Evolutionary conservation across 495 filamentous ascomycete genomes (phyloP).

Genomic region (Aspergillus homomorphus): DNA sequence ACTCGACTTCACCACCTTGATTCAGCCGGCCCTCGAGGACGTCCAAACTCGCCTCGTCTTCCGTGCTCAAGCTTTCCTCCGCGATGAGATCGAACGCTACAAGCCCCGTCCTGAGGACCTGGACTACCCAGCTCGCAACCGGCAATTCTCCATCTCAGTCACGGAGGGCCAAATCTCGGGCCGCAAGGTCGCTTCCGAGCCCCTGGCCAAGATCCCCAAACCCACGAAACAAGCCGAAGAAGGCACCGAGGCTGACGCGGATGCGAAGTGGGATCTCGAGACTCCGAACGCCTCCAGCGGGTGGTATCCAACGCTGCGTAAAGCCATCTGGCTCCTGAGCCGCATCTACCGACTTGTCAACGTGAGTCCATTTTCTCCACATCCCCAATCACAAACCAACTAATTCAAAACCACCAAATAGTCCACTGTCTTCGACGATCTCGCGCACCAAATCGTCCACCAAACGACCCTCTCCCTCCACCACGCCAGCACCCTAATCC

Average conservation of each 20-base stretch:
- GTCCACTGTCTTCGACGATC: constrained; percentile 73
- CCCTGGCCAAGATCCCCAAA: constrained; percentile 49
- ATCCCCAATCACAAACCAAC: not conserved
- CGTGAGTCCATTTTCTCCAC: constrained; percentile 32
- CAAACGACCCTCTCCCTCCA: constrained; percentile 67
- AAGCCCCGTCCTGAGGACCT: constrained; percentile 66
- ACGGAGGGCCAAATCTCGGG: constrained; percentile 48
- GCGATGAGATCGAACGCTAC: constrained; percentile 68
- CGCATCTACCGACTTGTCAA: constrained; percentile 82
- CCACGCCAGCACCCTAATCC: constrained; percentile 30
- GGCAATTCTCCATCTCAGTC: constrained; percentile 44
- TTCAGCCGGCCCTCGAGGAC: constrained; percentile 68
- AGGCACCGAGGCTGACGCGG: constrained; percentile 45
- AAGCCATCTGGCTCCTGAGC: constrained; percentile 77
- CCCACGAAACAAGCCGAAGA: constrained; percentile 52
- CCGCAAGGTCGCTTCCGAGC: constrained; percentile 41
- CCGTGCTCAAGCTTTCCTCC: constrained; percentile 62
- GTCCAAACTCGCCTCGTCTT: constrained; percentile 74
- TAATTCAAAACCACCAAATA: constrained; percentile 21
- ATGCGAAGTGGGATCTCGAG: constrained; percentile 52
- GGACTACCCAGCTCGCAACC: constrained; percentile 58
- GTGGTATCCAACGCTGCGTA: constrained; percentile 69
- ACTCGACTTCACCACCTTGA: constrained; percentile 64
- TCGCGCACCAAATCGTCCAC: constrained; percentile 75
- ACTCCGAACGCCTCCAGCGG: constrained; percentile 47